Conservation (phyloP, 2,329 filamentous ascomycete species). For the Penicillium sp. region DNA sequence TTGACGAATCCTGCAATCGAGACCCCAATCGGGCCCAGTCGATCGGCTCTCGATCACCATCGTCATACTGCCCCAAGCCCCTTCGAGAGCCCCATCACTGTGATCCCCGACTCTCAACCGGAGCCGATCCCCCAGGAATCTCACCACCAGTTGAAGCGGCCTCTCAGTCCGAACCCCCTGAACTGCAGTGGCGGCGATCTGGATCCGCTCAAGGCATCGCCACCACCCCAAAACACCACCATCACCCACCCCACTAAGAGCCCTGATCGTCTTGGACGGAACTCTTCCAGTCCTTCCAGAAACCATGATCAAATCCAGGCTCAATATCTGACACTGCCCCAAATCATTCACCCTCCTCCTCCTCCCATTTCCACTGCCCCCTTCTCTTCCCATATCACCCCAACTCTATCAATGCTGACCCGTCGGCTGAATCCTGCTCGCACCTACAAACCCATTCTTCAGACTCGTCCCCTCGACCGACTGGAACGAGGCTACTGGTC, state of each 20-base stretch:
- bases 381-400: conserved; percentile 54
- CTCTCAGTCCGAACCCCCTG: neutral
- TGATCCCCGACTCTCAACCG: conserved; percentile 40
- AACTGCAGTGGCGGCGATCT: neutral
- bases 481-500: conserved; percentile 77
- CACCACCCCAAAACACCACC: too few species aligned
- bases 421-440: conserved; percentile 48
- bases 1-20: neutral
- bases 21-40: conserved; percentile 5
- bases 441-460: conserved; percentile 50
- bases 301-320: too few species aligned
- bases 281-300: too few species aligned
- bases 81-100: conserved; percentile 34
- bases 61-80: conserved; percentile 8
- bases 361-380: conserved; percentile 46
- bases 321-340: conserved; percentile 22
- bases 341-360: conserved; percentile 49
- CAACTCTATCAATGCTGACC: conserved; percentile 50
- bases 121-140: conserved; percentile 3
- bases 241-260: too few species aligned
- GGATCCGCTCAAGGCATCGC: too few species aligned
- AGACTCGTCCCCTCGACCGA: conserved; percentile 47
- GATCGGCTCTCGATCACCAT: conserved; percentile 3
- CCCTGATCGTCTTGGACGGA: too few species aligned
- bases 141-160: neutral